Base-by-base conservation (phyloP, 2,329 filamentous ascomycete species). In the Ophiocordyceps sinensis region DNA sequence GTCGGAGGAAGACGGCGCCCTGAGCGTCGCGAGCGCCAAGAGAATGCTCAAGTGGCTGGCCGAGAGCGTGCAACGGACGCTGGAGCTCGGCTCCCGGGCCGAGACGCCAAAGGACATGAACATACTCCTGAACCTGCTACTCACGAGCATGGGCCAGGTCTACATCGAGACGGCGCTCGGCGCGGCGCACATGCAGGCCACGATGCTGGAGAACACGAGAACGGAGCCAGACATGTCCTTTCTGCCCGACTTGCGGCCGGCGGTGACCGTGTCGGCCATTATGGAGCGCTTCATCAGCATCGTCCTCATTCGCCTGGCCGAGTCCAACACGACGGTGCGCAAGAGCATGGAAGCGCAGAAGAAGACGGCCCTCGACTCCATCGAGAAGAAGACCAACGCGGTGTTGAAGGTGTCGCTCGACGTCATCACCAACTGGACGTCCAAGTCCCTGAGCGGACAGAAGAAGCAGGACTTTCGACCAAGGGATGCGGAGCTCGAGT, bases 21-120 rank as follows among this genome's bases (percentile, higher is more conserved):
- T 96, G 23, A 89, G 80, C 49, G 69, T 93, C 5, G 70, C 77
- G n/a, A 87, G 84, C 57, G 85, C 88, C n/a, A 96, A 96, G 64
- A 77, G 91, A 43, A 98, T 98, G 88, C 73, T 98, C 45, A 93
- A 85, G 57, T 98, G 91, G 91, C 68, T 98, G 34, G 91, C 91
- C 3, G 91, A 98, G 66, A 87, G 85, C 46, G 89, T 98, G 21
- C 84, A 91, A 32, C 74, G 91, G 47, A 86, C 87, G 0, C 70
- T 98, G 10, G 91, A 98, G 59, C 70, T 98, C n/a, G 87, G 85
- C 21, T 82, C 85, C 21, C 79, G 80, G 40, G 82, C 74, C 43
- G 91, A 98, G 51, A 95, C 87, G 5, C 86, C 91, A 14, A 96
- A 94, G 59, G 91, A 98, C 59, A 85, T 96, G 42, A 83, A 82